Conservation (phyloP, 2,329 filamentous ascomycete species). For the Diplodia scrobiculata region DNA sequence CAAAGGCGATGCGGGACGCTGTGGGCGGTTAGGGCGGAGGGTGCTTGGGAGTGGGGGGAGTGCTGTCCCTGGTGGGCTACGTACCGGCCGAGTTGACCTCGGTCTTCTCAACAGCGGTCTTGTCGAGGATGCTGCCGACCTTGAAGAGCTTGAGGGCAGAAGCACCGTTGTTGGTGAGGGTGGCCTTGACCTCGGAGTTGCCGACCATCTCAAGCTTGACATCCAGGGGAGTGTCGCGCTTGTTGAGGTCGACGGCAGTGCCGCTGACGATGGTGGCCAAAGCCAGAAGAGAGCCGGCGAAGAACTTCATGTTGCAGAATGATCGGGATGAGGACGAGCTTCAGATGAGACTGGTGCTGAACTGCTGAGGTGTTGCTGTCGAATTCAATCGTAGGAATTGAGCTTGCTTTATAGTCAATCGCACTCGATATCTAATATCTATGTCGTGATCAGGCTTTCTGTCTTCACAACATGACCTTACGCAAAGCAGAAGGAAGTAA, state of each 20-base stretch:
- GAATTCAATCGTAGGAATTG: background rate
- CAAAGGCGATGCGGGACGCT: constrained; percentile 54
- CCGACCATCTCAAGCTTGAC: constrained; percentile 41
- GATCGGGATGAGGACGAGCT: background rate
- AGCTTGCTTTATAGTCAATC: background rate
- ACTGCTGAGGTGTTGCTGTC: background rate
- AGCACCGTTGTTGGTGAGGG: constrained; percentile 57
- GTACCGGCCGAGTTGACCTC: constrained; percentile 54
- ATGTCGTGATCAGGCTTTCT: background rate
- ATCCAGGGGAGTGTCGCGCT: constrained; percentile 19
- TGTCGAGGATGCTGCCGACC: constrained; percentile 58
- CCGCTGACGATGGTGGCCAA: constrained; percentile 5
- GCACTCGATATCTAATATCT: background rate
- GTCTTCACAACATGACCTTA: background rate
- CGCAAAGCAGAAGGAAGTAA: background rate
- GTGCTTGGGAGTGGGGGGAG: background rate
- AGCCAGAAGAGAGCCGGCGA: background rate
- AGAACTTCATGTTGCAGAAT: constrained; percentile 19
- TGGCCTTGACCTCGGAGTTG: constrained; percentile 58
- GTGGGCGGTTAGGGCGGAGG: background rate
- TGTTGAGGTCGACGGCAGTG: constrained; percentile 19
- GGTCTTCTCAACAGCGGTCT: constrained; percentile 58
- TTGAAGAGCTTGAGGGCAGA: constrained; percentile 56
- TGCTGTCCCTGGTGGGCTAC: constrained; percentile 31
- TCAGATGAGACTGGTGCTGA: background rate